Percentiles rank a stretch among this genome's conserved stretches.
These are phyloP conservation scores for Hemisphaericaspora xylofermentans DNA, from an alignment of 1,139 yeast genomes.

Conservation along the genomic window DNA sequence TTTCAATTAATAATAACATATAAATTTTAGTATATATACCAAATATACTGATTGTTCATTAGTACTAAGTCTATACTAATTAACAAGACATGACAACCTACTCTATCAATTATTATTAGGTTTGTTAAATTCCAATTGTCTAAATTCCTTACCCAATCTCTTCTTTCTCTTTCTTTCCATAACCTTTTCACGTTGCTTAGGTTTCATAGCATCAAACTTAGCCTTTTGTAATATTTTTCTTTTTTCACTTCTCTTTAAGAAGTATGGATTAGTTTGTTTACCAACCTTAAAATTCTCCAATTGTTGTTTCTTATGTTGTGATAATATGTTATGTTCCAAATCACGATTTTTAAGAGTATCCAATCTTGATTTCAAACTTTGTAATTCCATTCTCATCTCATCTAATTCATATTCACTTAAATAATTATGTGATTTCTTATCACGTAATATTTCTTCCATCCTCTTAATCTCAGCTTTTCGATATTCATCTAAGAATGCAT, in stretches of 20 bases:
- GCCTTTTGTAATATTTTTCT: slow-evolving; percentile 84
- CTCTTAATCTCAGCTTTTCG: slow-evolving; percentile 68
- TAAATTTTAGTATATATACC: not conserved
- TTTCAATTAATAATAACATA: slow-evolving; percentile 2
- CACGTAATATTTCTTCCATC: slow-evolving; percentile 56
- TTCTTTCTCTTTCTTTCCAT: slow-evolving; percentile 94
- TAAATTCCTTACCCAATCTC: slow-evolving; percentile 88
- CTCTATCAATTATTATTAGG: slow-evolving; percentile 6
- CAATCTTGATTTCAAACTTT: slow-evolving; percentile 69
- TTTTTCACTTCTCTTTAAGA: slow-evolving; percentile 77
- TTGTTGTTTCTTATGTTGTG: slow-evolving; percentile 51
- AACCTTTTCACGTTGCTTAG: slow-evolving; percentile 79
- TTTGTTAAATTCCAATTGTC: slow-evolving; percentile 65
- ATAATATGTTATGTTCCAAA: slow-evolving; percentile 63
- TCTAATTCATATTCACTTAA: slow-evolving; percentile 50
- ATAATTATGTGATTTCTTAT: slow-evolving; percentile 48
- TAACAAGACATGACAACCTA: not conserved
- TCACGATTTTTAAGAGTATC: slow-evolving; percentile 78
- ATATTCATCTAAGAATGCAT: slow-evolving; percentile 83
- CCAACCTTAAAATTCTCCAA: slow-evolving; percentile 47
- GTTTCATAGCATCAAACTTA: slow-evolving; percentile 81
- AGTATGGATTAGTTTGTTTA: slow-evolving; percentile 50
- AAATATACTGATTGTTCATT: not conserved
- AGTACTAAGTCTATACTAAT: not conserved
- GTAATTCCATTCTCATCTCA: slow-evolving; percentile 53